These are phyloP conservation scores for Hypocrella siamensis DNA, from an alignment of 2,329 filamentous ascomycete species.

Conservation along the genomic window DNA sequence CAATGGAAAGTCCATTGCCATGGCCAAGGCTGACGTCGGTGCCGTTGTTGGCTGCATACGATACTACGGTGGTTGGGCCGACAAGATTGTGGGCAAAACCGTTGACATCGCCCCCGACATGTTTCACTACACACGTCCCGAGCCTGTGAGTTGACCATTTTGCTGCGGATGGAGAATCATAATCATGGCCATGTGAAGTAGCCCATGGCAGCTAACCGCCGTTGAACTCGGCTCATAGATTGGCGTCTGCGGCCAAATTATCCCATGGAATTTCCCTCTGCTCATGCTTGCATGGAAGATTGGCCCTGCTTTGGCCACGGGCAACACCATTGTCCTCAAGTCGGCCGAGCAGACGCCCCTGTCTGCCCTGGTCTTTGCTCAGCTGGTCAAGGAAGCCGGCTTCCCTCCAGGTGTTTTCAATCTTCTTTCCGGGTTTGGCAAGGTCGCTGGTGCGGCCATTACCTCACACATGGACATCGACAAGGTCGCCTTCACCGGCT, in stretches of 20 bases:
- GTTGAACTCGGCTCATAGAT: constrained; percentile 17
- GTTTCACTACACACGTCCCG: constrained; percentile 67
- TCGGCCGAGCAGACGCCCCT: constrained; percentile 64
- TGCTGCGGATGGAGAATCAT: not conserved
- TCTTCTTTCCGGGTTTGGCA: constrained; percentile 64
- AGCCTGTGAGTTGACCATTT: constrained; percentile 40
- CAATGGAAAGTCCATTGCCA: constrained; percentile 67
- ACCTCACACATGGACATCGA: constrained; percentile 65
- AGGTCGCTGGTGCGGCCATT: constrained; percentile 61
- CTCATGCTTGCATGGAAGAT: constrained; percentile 78
- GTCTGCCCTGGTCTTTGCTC: constrained; percentile 48
- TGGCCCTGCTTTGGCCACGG: constrained; percentile 54
- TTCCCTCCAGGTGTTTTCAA: constrained; percentile 68
- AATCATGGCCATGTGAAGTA: too few relatives aligned
- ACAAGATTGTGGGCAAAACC: constrained; percentile 83
- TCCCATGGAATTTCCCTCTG: constrained; percentile 79
- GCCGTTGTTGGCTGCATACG: constrained; percentile 56
- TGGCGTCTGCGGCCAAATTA: constrained; percentile 74
- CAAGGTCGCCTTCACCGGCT: constrained; percentile 74
- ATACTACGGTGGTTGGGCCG: constrained; percentile 68
- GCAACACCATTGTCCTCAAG: constrained; percentile 61
- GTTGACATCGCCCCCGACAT: constrained; percentile 63
- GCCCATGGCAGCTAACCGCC: too few relatives aligned
- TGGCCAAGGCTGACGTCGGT: constrained; percentile 61
- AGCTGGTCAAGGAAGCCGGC: constrained; percentile 57